A percentile compares a stretch with the other conserved stretches of the same genome.
These are phyloP conservation scores for Oehlia diaphana DNA, from an alignment of 192 early-diverging fungal genomes.

Conservation along the genomic window DNA sequence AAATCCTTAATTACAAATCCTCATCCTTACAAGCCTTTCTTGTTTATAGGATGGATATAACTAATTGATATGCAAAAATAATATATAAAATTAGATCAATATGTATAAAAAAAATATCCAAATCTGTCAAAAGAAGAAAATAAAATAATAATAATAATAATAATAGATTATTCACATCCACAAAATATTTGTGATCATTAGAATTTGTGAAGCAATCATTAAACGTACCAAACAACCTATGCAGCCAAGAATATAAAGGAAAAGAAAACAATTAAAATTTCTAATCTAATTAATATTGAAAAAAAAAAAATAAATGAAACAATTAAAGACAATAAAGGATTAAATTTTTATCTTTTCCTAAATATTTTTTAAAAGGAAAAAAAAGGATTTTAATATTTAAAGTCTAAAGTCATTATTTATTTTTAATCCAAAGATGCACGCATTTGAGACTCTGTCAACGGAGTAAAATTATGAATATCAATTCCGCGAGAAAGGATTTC, in stretches of 20 bases:
- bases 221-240: not conserved
- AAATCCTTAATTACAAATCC: not conserved
- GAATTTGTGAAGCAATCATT: slow-evolving; percentile 9
- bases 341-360: not conserved
- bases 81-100: slow-evolving; percentile 1
- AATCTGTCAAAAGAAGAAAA: not conserved
- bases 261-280: slow-evolving; percentile 6
- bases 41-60: not conserved
- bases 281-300: slow-evolving; percentile 17
- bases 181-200: not conserved
- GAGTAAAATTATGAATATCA: slow-evolving; percentile 72
- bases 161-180: not conserved
- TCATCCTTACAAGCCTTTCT: not conserved
- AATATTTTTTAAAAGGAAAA: not conserved
- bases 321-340: not conserved
- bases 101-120: not conserved
- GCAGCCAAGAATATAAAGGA: not conserved
- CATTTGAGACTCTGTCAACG: slow-evolving; percentile 49
- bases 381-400: not conserved
- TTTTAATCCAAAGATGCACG: slow-evolving; percentile 50
- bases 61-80: not conserved
- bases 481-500: slow-evolving; percentile 68
- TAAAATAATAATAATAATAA: slow-evolving; percentile 1
- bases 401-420: slow-evolving; percentile 15
- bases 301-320: not conserved